Evolutionary conservation across 129 eudicot species (phyloP), one percentile per base, ranked within the genome.

Genomic region (Chrysanthemum makinoi): DNA sequence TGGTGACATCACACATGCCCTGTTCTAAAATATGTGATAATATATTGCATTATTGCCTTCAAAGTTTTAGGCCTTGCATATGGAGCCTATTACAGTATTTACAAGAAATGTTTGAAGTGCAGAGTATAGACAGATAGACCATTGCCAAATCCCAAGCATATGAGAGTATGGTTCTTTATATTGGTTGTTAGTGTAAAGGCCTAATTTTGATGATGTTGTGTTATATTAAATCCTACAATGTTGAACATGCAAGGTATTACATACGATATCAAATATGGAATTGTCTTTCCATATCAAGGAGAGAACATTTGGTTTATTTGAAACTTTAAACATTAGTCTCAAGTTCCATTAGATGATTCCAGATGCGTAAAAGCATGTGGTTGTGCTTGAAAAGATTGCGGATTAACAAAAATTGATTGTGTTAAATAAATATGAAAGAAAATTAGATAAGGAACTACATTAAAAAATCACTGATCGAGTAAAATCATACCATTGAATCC

Each of bases 401-500:
- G 72, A 59, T 67, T 12, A 24, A 10, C 63, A 9, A 68, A 0
- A 68, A 48, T 15, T 62, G 18, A 76, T 59, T 11, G 35, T 19
- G 59, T 33, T 19, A 18, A 48, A 39, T 17, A 5, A 48, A 39
- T 17, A 5, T 50, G 11, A 76, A 30, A 60, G 17, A 35, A 43
- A 3, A 46, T 15, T 13, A 6, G 18, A 50, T 1, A 30, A 73
- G 18, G 24, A 30, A 33, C 46, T 8, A 0, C 12, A 7, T 15
- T 60, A 35, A 46, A 6, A 62, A 56, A 50, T 69, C 67, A 22
- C 48, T 28, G 44, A 63, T 39, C 48, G 26, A n/a, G 8, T 58
- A 26, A 28, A 65, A 55, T 12, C 70, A 64, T 77, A 95, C 99
- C 99, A 57, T 90, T 95, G 66, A 95, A 95, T 26, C 97, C 97